Conservation (phyloP, 1,139 yeast species). For the Candida anutae region DNA sequence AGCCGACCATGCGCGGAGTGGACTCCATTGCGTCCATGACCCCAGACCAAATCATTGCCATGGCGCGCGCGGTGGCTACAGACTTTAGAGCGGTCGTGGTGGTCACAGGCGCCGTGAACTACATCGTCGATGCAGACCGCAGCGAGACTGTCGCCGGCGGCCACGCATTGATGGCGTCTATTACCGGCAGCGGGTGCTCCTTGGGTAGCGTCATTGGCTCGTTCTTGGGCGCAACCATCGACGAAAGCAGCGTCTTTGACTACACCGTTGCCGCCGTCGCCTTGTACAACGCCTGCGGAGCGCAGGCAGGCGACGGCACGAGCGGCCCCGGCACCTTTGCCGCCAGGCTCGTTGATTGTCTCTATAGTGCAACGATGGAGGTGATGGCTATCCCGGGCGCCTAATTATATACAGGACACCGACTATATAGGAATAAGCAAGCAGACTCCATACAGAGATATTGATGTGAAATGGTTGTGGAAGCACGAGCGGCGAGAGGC, state of each 20-base stretch:
- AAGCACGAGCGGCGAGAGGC: background rate
- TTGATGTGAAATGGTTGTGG: background rate
- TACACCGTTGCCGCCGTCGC: slow-evolving; percentile 55
- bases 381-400: background rate
- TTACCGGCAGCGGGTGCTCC: slow-evolving; percentile 91
- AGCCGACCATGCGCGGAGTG: slow-evolving; percentile 61
- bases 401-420: background rate
- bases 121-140: slow-evolving; percentile 15
- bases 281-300: slow-evolving; percentile 62
- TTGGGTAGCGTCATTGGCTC: slow-evolving; percentile 70
- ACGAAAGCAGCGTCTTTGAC: slow-evolving; percentile 18
- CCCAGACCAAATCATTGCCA: slow-evolving; percentile 22
- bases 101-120: slow-evolving; percentile 43
- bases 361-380: slow-evolving; percentile 14
- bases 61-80: slow-evolving; percentile 47
- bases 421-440: background rate
- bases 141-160: slow-evolving; percentile 45
- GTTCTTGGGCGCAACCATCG: slow-evolving; percentile 41
- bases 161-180: slow-evolving; percentile 53
- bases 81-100: slow-evolving; percentile 61
- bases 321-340: slow-evolving; percentile 48
- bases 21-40: slow-evolving; percentile 42
- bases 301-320: slow-evolving; percentile 33
- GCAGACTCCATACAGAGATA: background rate
- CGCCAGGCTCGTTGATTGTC: slow-evolving; percentile 37